Evolutionary conservation across 768 basidiomycete genomes (phyloP).

Genomic region (Auricularia sp.): DNA sequence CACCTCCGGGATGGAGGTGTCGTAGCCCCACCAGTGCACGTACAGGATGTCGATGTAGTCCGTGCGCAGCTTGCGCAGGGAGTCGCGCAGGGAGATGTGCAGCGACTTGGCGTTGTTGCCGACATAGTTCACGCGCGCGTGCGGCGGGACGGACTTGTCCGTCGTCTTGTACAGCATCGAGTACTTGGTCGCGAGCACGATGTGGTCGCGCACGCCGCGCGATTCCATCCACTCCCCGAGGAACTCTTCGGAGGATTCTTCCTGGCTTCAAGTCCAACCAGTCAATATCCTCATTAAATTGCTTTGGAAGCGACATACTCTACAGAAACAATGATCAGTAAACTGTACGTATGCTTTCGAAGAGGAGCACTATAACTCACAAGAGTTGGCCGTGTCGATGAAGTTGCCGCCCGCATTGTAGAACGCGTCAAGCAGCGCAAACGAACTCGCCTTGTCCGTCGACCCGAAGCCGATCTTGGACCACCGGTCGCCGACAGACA

Average conservation of each 20-base stretch:
- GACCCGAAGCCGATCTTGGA: constrained; percentile 11
- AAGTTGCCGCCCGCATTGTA: constrained; percentile 21
- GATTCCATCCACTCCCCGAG: constrained; percentile 44
- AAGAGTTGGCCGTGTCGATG: constrained; percentile 13
- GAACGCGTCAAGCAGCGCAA: constrained; percentile 23
- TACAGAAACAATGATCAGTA: too few relatives aligned
- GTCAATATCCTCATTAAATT: neutral
- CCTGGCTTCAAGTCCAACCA: constrained; percentile 15
- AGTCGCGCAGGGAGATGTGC: constrained; percentile 11
- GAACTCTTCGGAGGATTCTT: constrained; percentile 30
- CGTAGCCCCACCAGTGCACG: constrained; percentile 20
- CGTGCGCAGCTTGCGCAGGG: constrained; percentile 20
- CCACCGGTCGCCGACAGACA: constrained; percentile 32
- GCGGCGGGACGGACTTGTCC: neutral
- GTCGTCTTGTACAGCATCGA: neutral
- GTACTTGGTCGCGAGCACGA: constrained; percentile 35
- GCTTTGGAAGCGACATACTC: too few relatives aligned
- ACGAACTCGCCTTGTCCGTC: constrained; percentile 11
- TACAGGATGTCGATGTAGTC: constrained; percentile 23
- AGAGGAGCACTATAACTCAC: neutral
- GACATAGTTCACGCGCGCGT: constrained; percentile 2
- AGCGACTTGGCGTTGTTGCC: constrained; percentile 11
- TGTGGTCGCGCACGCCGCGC: constrained; percentile 35
- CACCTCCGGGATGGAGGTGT: constrained; percentile 27
- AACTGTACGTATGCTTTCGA: neutral